Evolutionary conservation across 768 basidiomycete species (phyloP), one percentile per base, ranked within the genome.

Genomic region (Lactarius vividus): DNA sequence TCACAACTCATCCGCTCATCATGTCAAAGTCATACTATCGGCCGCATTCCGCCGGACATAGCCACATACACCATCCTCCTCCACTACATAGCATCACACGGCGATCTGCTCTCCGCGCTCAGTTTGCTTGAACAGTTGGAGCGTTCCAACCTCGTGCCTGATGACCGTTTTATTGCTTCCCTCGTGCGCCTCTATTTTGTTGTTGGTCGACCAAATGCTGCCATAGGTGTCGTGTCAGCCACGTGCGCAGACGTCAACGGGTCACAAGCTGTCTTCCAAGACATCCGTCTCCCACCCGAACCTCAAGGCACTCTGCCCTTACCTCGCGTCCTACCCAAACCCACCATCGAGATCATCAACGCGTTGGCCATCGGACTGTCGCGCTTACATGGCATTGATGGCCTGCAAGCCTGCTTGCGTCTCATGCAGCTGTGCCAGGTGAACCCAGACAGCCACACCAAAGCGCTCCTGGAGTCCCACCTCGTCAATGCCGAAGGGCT

Each of bases 371-470:
- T 77, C 58, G 84, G 84, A 44, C 66, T 84, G 26, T 73, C 90
- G 62, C 73, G 72, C 28, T 75, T 76, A 46, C 78, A 78, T 65
- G 88, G 88, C 46, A 74, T 91, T 55, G 66, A 75, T 42, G 81
- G 78, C 40, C 79, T 84, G 61, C 78, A 75, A 23, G 68, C 69
- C 55, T 73, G 90, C 52, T 75, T 88, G 63, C 77, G 75, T 33
- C 77, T 87, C 58, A 90, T 93, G 88, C 77, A 75, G 42, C 71
- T 76, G 33, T 78, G 78, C 62, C 72, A 79, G 20, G 72, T 93
- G 59, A 72, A 71, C 40, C 85, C 85, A 29, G 82, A 89, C 74
- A 72, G 78, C 10, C 71, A 77, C 57, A 91, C 89, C 0, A 71
- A 84, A 40, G 79, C 84, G 71, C 79, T 86, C 37, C 72, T 92